Percentiles rank a stretch among this genome's conserved stretches.
Conservation (phyloP, 1,284 basidiomycete species). For the Cryptococcus sp. region DNA sequence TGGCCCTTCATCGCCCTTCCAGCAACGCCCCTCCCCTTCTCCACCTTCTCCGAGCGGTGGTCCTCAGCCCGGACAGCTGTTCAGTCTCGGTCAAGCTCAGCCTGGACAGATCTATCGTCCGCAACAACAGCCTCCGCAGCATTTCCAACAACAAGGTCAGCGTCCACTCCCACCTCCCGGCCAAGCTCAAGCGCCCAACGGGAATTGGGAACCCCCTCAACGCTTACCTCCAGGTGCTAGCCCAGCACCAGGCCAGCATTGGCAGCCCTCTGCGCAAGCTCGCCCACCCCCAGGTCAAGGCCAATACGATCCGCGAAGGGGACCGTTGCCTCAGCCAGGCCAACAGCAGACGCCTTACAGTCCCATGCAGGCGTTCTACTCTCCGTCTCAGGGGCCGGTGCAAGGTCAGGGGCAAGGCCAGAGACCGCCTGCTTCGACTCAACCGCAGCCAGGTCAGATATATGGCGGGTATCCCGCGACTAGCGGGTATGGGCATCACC, state of each 20-base stretch:
- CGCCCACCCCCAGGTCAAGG: not conserved
- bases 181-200: slow-evolving; percentile 1
- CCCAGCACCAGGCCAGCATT: slow-evolving; percentile 8
- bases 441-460: not conserved
- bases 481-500: slow-evolving; percentile 5
- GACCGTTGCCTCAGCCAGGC: not conserved
- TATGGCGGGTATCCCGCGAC: not conserved
- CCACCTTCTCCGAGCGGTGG: slow-evolving; percentile 10
- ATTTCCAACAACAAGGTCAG: slow-evolving; percentile 39
- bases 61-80: slow-evolving; percentile 25
- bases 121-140: slow-evolving; percentile 9
- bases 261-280: not conserved
- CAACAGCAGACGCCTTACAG: not conserved
- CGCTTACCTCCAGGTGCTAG: slow-evolving; percentile 27
- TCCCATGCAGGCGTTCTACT: not conserved
- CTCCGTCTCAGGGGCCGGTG: not conserved
- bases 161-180: slow-evolving; percentile 20
- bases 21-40: slow-evolving; percentile 18
- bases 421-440: not conserved
- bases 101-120: slow-evolving; percentile 53
- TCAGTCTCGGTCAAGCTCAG: slow-evolving; percentile 34
- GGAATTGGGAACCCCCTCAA: slow-evolving; percentile 26
- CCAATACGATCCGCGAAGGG: not conserved
- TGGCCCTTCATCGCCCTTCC: slow-evolving; percentile 16
- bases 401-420: not conserved